Evolutionary conservation across 2,329 filamentous ascomycete genomes (phyloP).

Genomic region (Nemania bipapillata): DNA sequence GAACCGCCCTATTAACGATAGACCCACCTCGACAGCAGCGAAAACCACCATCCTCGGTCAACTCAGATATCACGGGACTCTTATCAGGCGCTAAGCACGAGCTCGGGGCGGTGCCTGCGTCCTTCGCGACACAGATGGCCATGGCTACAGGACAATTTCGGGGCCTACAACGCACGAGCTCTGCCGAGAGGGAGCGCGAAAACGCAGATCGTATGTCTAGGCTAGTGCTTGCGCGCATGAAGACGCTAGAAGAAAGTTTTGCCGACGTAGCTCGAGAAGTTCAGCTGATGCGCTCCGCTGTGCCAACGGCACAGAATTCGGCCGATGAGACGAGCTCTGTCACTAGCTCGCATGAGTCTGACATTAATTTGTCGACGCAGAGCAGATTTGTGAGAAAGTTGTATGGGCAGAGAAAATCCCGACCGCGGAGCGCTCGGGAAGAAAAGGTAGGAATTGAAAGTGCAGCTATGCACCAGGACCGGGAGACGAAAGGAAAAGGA

Average conservation of each 20-base stretch:
- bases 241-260: conserved; percentile 90
- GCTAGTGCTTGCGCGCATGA: conserved; percentile 88
- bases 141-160: conserved; percentile 73
- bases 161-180: conserved; percentile 51
- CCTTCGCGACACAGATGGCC: conserved; percentile 83
- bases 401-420: conserved; percentile 46
- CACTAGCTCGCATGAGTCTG: conserved; percentile 4
- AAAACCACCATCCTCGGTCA: conserved; percentile 65
- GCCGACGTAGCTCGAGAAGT: conserved; percentile 86
- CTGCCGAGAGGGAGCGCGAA: conserved; percentile 52
- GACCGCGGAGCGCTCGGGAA: conserved; percentile 57
- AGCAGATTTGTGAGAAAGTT: conserved; percentile 17
- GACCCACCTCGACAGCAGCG: conserved; percentile 57
- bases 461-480: conserved; percentile 41
- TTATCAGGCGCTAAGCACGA: conserved; percentile 67
- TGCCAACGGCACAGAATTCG: conserved; percentile 64
- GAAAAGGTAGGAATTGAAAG: conserved; percentile 48
- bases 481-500: conserved; percentile 59
- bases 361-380: conserved; percentile 5
- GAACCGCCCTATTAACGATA: conserved; percentile 65
- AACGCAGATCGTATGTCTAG: conserved; percentile 77
- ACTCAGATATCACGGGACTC: conserved; percentile 70
- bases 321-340: conserved; percentile 56
- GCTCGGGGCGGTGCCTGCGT: conserved; percentile 73
- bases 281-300: conserved; percentile 66